Evolutionary conservation across 768 basidiomycete species (phyloP).

Genomic region (Daedaleopsis nitida): DNA sequence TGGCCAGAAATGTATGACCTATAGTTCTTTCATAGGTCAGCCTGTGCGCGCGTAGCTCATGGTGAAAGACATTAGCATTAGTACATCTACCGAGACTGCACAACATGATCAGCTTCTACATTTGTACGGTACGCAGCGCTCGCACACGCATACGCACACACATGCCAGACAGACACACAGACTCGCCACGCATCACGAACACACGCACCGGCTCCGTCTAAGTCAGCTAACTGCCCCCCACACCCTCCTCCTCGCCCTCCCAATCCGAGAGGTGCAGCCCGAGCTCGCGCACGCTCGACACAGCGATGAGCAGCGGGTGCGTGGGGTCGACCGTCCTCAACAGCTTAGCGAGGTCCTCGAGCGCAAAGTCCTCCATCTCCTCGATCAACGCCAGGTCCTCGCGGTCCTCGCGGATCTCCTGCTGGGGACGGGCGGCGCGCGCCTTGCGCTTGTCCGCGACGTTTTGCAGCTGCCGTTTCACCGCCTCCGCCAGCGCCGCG

Average conservation of each 20-base stretch:
- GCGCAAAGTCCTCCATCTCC: slow-evolving; percentile 81
- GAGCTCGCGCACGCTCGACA: slow-evolving; percentile 72
- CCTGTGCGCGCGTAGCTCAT: too few relatives aligned
- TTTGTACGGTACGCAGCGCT: too few relatives aligned
- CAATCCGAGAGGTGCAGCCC: slow-evolving; percentile 45
- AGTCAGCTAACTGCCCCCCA: neutral
- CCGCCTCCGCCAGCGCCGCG: slow-evolving; percentile 62
- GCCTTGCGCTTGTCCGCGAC: slow-evolving; percentile 70
- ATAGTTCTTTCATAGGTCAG: too few relatives aligned
- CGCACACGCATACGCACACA: too few relatives aligned
- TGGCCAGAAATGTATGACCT: too few relatives aligned
- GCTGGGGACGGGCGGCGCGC: slow-evolving; percentile 42
- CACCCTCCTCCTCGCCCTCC: slow-evolving; percentile 32
- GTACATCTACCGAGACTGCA: too few relatives aligned
- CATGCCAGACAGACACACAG: too few relatives aligned
- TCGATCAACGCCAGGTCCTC: slow-evolving; percentile 75
- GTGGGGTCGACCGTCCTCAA: slow-evolving; percentile 54
- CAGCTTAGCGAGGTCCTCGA: slow-evolving; percentile 79
- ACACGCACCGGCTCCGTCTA: too few relatives aligned
- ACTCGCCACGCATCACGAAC: too few relatives aligned
- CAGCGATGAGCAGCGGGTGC: slow-evolving; percentile 68
- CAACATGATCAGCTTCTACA: too few relatives aligned
- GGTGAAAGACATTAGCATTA: too few relatives aligned
- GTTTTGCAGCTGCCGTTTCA: slow-evolving; percentile 67
- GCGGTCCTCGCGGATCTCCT: slow-evolving; percentile 49